Conservation (phyloP, 2,329 filamentous ascomycete genomes). For the Scleromitrula shiraiana region DNA sequence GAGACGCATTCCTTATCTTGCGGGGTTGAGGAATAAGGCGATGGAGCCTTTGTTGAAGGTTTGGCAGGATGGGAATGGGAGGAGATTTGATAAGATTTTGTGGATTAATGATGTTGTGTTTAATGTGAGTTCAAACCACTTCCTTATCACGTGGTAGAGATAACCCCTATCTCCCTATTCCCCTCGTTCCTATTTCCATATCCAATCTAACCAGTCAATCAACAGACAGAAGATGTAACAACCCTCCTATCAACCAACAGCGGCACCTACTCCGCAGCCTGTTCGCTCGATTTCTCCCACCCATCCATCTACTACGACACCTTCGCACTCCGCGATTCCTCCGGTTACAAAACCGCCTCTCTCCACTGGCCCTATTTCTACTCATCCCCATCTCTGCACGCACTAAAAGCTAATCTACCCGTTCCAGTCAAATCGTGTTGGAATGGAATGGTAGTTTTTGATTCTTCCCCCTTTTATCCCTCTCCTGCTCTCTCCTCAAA, state of each 20-base stretch:
- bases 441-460: slow-evolving; percentile 47
- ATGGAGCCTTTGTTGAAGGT: slow-evolving; percentile 32
- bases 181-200: background rate
- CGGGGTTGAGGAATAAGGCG: slow-evolving; percentile 55
- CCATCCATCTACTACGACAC: slow-evolving; percentile 52
- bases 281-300: slow-evolving; percentile 50
- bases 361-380: slow-evolving; percentile 52
- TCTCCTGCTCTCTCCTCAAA: too few relatives aligned
- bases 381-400: slow-evolving; percentile 40
- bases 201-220: background rate
- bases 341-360: slow-evolving; percentile 35
- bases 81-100: slow-evolving; percentile 44
- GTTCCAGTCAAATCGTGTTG: slow-evolving; percentile 47
- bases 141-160: background rate
- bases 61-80: slow-evolving; percentile 30
- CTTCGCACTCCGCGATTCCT: slow-evolving; percentile 48
- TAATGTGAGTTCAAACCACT: slow-evolving; percentile 42
- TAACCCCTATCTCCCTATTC: background rate
- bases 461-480: slow-evolving; percentile 45
- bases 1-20: slow-evolving; percentile 61
- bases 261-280: slow-evolving; percentile 52
- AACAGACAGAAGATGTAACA: slow-evolving; percentile 44
- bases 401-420: slow-evolving; percentile 41
- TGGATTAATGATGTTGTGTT: slow-evolving; percentile 58
- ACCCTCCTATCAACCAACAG: slow-evolving; percentile 47